A percentile compares a stretch with the other conserved stretches of the same genome.
Evolutionary conservation across 441 rosid species (phyloP).

Genomic region (Mallotus repandus): DNA sequence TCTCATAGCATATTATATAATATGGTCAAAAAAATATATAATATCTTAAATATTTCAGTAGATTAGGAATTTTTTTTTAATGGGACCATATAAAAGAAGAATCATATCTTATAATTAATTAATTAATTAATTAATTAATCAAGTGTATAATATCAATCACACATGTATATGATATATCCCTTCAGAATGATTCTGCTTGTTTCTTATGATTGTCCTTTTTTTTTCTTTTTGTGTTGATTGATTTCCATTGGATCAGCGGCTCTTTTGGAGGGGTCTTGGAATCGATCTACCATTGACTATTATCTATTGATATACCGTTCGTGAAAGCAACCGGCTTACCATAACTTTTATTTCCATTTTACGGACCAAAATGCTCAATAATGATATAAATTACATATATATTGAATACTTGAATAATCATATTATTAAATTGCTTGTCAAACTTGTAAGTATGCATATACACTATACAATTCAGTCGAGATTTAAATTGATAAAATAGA

Average conservation of each 20-base stretch:
- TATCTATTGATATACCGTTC: not conserved
- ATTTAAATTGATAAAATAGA: no score
- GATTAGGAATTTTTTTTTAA: slow-evolving; percentile 6
- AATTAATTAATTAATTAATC: slow-evolving; percentile 3
- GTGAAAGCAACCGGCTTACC: slow-evolving; percentile 19
- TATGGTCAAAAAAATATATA: not conserved
- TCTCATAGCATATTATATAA: not conserved
- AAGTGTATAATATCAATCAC: not conserved
- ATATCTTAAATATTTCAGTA: no score
- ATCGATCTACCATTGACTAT: slow-evolving; percentile 5
- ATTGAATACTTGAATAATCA: no score
- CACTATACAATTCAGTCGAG: no score
- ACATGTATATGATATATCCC: not conserved
- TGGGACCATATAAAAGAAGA: slow-evolving; percentile 17
- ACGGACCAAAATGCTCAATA: no score
- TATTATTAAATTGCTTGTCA: no score
- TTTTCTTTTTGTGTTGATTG: slow-evolving; percentile 1
- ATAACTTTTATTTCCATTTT: not conserved
- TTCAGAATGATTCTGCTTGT: slow-evolving; percentile 22
- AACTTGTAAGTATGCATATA: no score
- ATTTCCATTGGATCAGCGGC: slow-evolving; percentile 24
- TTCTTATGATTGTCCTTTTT: slow-evolving; percentile 11
- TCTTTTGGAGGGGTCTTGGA: not conserved
- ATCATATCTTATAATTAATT: slow-evolving; percentile 22
- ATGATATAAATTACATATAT: no score